Percentiles rank a stretch among this genome's conserved stretches.
Conservation (phyloP, 2,329 filamentous ascomycete species). For the Gaeumannomyces sp. region DNA sequence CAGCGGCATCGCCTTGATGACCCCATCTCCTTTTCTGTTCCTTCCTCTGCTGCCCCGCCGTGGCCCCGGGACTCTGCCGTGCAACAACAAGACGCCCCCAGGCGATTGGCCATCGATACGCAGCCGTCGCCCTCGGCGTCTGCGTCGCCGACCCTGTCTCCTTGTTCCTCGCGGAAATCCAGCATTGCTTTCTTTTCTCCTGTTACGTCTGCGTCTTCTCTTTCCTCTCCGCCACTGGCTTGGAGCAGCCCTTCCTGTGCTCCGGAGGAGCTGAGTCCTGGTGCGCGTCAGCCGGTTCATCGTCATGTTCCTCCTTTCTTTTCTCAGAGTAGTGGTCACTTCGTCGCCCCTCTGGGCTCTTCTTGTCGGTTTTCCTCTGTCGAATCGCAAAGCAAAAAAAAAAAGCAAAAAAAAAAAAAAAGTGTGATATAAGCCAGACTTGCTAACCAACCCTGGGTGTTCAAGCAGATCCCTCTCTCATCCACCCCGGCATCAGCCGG, state of each 20-base stretch:
- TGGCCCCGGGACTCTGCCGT: constrained; percentile 15
- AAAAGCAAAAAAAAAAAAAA: no score
- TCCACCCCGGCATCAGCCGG: constrained; percentile 46
- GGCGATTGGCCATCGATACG: constrained; percentile 22
- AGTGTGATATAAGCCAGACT: constrained; percentile 4
- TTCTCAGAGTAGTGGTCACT: constrained; percentile 47
- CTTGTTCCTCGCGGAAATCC: constrained; percentile 22
- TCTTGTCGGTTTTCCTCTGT: constrained; percentile 46
- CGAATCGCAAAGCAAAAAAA: constrained; percentile 14
- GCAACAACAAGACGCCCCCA: neutral
- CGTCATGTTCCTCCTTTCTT: constrained; percentile 39
- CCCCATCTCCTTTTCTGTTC: constrained; percentile 19
- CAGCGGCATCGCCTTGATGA: neutral
- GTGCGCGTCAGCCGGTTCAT: constrained; percentile 19
- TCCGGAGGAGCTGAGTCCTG: constrained; percentile 17
- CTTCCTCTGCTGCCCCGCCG: constrained; percentile 17
- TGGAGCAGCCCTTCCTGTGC: constrained; percentile 24
- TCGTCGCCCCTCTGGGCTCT: constrained; percentile 43
- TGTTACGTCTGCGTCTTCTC: constrained; percentile 24
- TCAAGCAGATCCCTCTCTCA: constrained; percentile 46
- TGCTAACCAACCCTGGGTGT: constrained; percentile 28
- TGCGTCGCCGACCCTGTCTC: constrained; percentile 21
- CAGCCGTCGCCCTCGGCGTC: constrained; percentile 17
- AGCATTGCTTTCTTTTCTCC: constrained; percentile 26
- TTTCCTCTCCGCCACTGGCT: constrained; percentile 23